Base-by-base conservation (phyloP, 2,329 filamentous ascomycete genomes). In the Meredithiella fracta region DNA sequence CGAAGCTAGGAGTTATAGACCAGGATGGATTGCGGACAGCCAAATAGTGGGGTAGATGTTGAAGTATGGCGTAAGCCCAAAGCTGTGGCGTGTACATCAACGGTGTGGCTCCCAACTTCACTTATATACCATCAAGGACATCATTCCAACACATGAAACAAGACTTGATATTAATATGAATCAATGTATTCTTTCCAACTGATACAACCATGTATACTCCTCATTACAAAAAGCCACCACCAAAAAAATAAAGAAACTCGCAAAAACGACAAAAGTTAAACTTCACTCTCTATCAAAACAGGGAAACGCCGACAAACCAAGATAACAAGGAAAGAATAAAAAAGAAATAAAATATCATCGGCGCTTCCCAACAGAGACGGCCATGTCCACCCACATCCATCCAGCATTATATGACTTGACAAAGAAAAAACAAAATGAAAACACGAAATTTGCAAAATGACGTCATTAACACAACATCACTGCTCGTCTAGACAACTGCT, bases 281-380 rank as follows among this genome's bases (percentile, higher is more conserved):
- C 44, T 25, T n/a, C n/a, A 22, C 9, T 23, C 22, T 25, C 44
- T 25, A 26, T 22, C 11, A 49, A 25, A 23, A 23, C 17, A 25
- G 22, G 44, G 23, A 49, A 49, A 49, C 22, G 22, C 44, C 44
- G 9, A 20, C 23, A 49, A 23, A 49, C 5, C 23, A 49, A 49
- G 11, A 25, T 25, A 49, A 49, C 20, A 22, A 49, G 23, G 44
- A 49, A 49, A 23, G 1, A 14, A 49, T 11, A 4, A 49, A 11
- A 11, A 8, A 7, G 25, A 25, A n/a, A 23, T 25, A 2, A 44
- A 44, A 20, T 9, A 9, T 23, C 44, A 49, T 49, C 44, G 44
- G 44, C 44, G 22, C 23, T 49, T 49, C 44, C 44, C 44, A 49
- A 49, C 44, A 49, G 44, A 49, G 44, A 49, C 44, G 2, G 44